phyloP scores from a whole-genome alignment of 495 filamentous ascomycete genomes.

The Saxophila tyrrhenica region DNA sequence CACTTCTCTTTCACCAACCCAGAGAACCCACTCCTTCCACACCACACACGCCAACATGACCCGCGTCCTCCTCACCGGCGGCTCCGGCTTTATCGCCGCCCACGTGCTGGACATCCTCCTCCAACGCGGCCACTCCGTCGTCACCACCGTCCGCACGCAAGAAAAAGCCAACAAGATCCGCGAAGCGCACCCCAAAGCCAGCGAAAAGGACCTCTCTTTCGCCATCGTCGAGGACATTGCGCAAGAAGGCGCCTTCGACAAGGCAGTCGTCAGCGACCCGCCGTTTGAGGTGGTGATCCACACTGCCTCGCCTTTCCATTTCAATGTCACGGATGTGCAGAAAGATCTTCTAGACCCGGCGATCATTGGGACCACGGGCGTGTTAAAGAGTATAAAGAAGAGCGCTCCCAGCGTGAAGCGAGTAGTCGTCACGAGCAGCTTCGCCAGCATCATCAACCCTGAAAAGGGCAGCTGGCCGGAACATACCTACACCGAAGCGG shows the following conservation, averaged over 20 bases:
- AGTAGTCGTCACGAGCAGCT: slow-evolving; percentile 73
- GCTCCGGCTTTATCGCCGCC: slow-evolving; percentile 64
- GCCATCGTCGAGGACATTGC: slow-evolving; percentile 79
- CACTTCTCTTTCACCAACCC: background rate
- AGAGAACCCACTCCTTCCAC: background rate
- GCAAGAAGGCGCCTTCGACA: slow-evolving; percentile 60
- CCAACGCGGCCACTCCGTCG: slow-evolving; percentile 56
- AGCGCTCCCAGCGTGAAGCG: slow-evolving; percentile 66
- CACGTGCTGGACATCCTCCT: slow-evolving; percentile 71
- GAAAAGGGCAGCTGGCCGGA: slow-evolving; percentile 37
- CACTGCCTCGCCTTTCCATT: slow-evolving; percentile 78
- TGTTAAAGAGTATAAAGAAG: slow-evolving; percentile 65
- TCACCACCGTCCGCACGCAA: slow-evolving; percentile 72
- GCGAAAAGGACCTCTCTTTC: slow-evolving; percentile 57
- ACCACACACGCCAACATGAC: slow-evolving; percentile 34
- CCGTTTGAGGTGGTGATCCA: slow-evolving; percentile 80
- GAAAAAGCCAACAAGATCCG: slow-evolving; percentile 69
- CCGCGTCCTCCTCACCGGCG: slow-evolving; percentile 51
- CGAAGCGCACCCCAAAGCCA: slow-evolving; percentile 47
- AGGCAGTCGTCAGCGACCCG: slow-evolving; percentile 54
- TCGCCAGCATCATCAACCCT: slow-evolving; percentile 58
- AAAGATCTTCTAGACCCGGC: slow-evolving; percentile 79
- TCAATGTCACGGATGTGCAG: slow-evolving; percentile 51
- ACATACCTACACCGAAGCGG: slow-evolving; percentile 55
- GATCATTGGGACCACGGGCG: slow-evolving; percentile 69